A percentile compares a stretch with the other conserved stretches of the same genome.
These are phyloP conservation scores for Penicillium decumbens DNA, from an alignment of 2,329 filamentous ascomycete species.

Conservation along the genomic window DNA sequence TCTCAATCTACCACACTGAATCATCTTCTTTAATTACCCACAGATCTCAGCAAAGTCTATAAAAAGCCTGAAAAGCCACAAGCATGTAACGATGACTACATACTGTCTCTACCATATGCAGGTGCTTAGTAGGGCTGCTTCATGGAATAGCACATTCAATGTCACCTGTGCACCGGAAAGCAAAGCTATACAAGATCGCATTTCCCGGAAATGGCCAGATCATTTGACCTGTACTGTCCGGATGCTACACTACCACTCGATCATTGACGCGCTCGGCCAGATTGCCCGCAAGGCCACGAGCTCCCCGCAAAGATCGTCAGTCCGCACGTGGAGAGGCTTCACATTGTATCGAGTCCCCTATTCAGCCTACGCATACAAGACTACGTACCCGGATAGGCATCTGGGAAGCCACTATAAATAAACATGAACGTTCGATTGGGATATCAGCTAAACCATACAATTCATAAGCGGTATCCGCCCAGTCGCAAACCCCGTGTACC, in stretches of 20 bases:
- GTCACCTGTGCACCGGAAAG: background rate
- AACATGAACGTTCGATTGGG: background rate
- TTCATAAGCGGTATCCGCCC: slow-evolving; percentile 6
- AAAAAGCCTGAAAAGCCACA: background rate
- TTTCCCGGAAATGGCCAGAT: background rate
- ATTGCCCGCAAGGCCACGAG: background rate
- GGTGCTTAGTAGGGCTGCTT: background rate
- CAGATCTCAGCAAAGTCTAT: background rate
- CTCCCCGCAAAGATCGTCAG: slow-evolving; percentile 1
- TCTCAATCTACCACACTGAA: no score
- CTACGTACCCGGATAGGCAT: no score
- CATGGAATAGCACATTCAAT: background rate
- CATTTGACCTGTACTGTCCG: background rate
- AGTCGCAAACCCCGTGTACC: background rate
- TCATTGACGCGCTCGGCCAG: background rate
- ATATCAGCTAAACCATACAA: slow-evolving; percentile 7
- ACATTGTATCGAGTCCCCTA: background rate
- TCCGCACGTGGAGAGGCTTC: background rate
- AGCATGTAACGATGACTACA: background rate
- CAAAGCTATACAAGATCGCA: background rate
- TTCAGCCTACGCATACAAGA: background rate
- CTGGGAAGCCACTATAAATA: background rate
- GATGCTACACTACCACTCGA: background rate
- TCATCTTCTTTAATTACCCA: no score
- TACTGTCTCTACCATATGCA: no score